Conservation (phyloP, 169 alveolate genomes). For the Pseudocohnilembus persalinus region DNA sequence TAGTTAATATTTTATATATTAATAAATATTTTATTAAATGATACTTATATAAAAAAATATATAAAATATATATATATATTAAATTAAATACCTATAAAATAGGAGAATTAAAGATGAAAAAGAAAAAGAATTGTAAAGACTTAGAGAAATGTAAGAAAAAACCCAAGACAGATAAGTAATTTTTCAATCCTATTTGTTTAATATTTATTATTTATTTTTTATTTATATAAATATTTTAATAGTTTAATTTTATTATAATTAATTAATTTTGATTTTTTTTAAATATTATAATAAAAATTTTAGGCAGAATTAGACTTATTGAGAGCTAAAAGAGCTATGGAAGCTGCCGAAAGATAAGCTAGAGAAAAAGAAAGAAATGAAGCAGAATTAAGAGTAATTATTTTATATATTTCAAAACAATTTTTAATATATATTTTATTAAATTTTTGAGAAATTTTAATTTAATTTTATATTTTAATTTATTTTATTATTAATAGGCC, state of each 20-base stretch:
- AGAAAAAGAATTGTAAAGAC: constrained; percentile 68
- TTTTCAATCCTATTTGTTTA: no score
- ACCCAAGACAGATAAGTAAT: constrained; percentile 59
- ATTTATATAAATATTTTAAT: no score
- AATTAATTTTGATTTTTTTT: no score
- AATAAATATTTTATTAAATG: neutral
- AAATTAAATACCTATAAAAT: neutral
- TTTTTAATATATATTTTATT: no score
- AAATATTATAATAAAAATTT: constrained; percentile 37
- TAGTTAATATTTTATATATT: neutral
- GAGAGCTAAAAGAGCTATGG: constrained; percentile 83
- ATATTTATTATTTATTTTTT: no score
- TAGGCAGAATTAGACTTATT: constrained; percentile 78
- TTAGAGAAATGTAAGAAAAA: constrained; percentile 72
- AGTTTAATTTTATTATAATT: no score
- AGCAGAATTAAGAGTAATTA: constrained; percentile 52
- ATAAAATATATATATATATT: neutral
- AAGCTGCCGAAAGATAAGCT: constrained; percentile 73
- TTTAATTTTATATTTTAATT: constrained; percentile 8
- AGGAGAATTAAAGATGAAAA: constrained; percentile 59
- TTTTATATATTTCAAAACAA: no score
- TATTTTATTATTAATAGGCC: constrained; percentile 26
- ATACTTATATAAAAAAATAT: constrained; percentile 4
- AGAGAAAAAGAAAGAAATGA: constrained; percentile 74
- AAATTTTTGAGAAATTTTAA: constrained; percentile 36